phyloP scores from a whole-genome alignment of 345 rosid species.

The Ceriops decandra region DNA sequence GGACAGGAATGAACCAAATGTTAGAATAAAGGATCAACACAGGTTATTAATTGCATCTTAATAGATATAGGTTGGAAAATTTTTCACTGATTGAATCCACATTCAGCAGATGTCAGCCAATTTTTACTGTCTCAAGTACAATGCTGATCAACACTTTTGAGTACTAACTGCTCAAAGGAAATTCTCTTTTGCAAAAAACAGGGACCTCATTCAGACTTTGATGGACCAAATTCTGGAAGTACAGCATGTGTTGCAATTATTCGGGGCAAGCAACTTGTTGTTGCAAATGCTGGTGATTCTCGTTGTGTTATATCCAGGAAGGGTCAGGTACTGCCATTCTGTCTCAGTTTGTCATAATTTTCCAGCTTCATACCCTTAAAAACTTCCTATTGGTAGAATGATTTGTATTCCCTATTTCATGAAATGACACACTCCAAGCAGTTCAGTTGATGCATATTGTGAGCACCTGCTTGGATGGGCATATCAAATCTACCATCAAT shows the following conservation, averaged over 20 bases:
- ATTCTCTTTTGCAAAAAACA: slow-evolving; percentile 19
- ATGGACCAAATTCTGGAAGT: slow-evolving; percentile 83
- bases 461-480: too few species aligned
- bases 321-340: slow-evolving; percentile 61
- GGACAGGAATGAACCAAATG: too few species aligned
- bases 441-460: too few species aligned
- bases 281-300: slow-evolving; percentile 98
- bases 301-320: slow-evolving; percentile 88
- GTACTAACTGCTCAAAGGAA: neutral
- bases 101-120: neutral
- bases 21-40: too few species aligned
- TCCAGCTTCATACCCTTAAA: neutral
- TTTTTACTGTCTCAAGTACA: neutral
- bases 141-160: slow-evolving; percentile 1
- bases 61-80: neutral
- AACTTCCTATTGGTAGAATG: neutral
- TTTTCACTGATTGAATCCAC: too few species aligned
- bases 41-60: neutral
- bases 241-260: slow-evolving; percentile 84
- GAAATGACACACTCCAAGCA: too few species aligned
- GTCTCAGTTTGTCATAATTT: neutral
- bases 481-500: too few species aligned
- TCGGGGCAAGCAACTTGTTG: slow-evolving; percentile 60
- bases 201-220: slow-evolving; percentile 94
- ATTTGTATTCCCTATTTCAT: neutral